Evolutionary conservation across 2,329 filamentous ascomycete genomes (phyloP), one percentile per base, ranked within the genome.

Genomic region (Aspergillus terreus): DNA sequence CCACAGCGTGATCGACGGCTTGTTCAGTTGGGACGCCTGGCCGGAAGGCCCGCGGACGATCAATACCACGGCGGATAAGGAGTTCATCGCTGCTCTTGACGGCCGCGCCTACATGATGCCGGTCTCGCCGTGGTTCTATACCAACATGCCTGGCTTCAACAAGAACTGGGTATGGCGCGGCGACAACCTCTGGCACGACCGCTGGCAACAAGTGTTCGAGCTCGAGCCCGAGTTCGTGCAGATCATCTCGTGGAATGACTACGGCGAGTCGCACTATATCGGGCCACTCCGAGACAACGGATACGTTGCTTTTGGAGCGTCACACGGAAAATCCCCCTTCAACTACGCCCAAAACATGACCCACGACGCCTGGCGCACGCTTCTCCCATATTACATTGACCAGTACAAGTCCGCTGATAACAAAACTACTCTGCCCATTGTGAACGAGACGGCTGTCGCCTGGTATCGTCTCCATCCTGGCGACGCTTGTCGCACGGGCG

Each of bases 151-250:
- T 0, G 67, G 72, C 4, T 84, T 76, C 58, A 66, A 69, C 38
- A 85, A 85, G 68, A 82, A 83, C 63, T 86, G 82, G 82, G 70
- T 84, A 2, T 86, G 80, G 73, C 74, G 76, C 30, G 79, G 80
- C 6, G 82, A 85, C 52, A 71, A 77, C 47, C 67, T 85, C 4
- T 86, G 83, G 82, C 77, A 73, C 51, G 69, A 82, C 47, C 77
- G 82, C 3, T 85, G 82, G 82, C 65, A 75, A 41, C 73, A 83
- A 50, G 73, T 78, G 1, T 59, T 82, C 21, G 66, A 74, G 1
- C 57, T 82, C 0, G 62, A 73, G 49, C 80, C 82, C 0, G 71
- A 77, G 12, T 78, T 77, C 41, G 74, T 83, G 35, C 71, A 78
- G 63, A 80, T 83, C 48, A 75, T 82, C 35, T 78, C 79, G 4